Evolutionary conservation across 495 filamentous ascomycete genomes (phyloP).

Genomic region (Penicillium crystallinum): DNA sequence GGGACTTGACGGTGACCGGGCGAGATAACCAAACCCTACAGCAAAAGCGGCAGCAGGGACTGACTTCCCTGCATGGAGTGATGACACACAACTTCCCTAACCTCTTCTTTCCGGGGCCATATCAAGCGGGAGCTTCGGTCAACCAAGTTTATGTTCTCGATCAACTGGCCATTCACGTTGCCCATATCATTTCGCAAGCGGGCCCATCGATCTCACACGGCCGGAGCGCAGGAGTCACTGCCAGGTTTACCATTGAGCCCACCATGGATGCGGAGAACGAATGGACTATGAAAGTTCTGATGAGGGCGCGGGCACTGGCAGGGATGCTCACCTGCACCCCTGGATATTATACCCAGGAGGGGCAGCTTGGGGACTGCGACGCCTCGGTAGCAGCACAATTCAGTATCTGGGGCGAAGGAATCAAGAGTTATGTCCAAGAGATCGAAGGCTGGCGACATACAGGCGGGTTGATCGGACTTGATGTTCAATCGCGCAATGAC

Average conservation of each 20-base stretch:
- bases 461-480: background rate
- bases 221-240: too few relatives aligned
- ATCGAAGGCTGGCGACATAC: constrained; percentile 5
- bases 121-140: constrained; percentile 27
- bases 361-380: constrained; percentile 1
- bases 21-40: constrained; percentile 35
- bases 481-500: background rate
- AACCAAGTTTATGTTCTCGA: constrained; percentile 44
- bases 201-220: constrained; percentile 6
- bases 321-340: constrained; percentile 49
- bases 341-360: constrained; percentile 51
- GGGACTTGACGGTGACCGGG: constrained; percentile 38
- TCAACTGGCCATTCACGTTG: constrained; percentile 31
- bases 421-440: constrained; percentile 6
- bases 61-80: constrained; percentile 44
- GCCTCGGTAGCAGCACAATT: background rate
- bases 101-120: constrained; percentile 40
- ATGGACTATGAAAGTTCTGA: constrained; percentile 42
- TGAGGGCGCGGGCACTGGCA: constrained; percentile 32
- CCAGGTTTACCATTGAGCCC: constrained; percentile 34
- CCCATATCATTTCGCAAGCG: constrained; percentile 42
- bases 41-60: constrained; percentile 36
- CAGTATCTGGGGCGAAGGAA: constrained; percentile 15
- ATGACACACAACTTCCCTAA: constrained; percentile 47
- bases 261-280: constrained; percentile 37